These are phyloP conservation scores for Umbelopsis sp. DNA, from an alignment of 192 early-diverging fungal species.

Conservation along the genomic window DNA sequence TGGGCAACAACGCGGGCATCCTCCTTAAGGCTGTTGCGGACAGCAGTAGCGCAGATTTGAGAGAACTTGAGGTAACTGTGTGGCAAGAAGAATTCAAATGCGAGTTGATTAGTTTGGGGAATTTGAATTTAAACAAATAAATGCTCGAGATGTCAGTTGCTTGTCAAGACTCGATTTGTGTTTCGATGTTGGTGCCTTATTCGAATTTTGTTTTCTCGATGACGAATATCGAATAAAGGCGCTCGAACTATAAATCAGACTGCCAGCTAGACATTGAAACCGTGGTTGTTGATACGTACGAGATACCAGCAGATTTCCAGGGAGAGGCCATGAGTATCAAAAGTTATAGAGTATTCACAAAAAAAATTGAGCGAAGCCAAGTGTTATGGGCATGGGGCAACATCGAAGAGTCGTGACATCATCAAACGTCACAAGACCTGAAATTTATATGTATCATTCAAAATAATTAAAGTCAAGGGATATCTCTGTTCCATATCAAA, in stretches of 20 bases:
- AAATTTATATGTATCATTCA: no score
- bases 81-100: background rate
- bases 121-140: background rate
- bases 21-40: constrained; percentile 84
- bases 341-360: constrained; percentile 16
- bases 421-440: constrained; percentile 4
- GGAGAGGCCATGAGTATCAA: constrained; percentile 44
- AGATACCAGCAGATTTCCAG: constrained; percentile 57
- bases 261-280: no score
- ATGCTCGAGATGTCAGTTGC: background rate
- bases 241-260: no score
- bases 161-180: background rate
- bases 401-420: background rate
- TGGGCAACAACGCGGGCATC: constrained; percentile 66
- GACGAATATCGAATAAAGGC: no score
- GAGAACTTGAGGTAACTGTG: constrained; percentile 85
- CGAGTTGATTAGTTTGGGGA: background rate
- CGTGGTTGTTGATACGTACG: constrained; percentile 29
- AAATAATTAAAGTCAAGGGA: no score
- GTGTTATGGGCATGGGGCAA: constrained; percentile 22
- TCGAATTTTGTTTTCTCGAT: background rate
- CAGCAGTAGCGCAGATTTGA: constrained; percentile 77
- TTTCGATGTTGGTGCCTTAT: background rate
- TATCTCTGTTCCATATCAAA: no score
- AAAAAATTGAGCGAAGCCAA: constrained; percentile 1